These are phyloP conservation scores for Neolecta irregularis DNA, from an alignment of 1,139 yeast species.

Conservation along the genomic window DNA sequence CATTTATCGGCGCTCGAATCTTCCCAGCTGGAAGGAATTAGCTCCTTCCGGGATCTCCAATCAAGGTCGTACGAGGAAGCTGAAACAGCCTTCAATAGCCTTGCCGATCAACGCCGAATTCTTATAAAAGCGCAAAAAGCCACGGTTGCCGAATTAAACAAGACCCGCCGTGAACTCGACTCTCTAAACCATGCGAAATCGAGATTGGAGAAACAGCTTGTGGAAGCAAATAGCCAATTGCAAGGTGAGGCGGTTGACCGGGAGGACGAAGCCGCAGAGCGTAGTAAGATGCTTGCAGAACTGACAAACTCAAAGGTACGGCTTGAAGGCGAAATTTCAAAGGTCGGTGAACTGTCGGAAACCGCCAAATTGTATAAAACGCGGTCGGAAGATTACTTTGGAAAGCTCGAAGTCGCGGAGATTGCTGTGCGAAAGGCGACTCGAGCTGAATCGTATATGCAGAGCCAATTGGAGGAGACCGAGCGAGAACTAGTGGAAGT, in stretches of 20 bases:
- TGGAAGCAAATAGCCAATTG: constrained; percentile 1
- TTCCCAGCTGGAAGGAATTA: constrained; percentile 8
- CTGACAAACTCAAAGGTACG: constrained; percentile 27
- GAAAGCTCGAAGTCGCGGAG: constrained; percentile 67
- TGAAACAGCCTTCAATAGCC: constrained; percentile 8
- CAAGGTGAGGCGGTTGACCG: constrained; percentile 4
- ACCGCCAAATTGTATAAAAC: constrained; percentile 48
- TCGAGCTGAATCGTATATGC: constrained; percentile 44
- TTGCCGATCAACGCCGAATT: constrained; percentile 8
- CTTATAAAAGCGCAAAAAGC: constrained; percentile 8
- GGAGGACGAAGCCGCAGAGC: not conserved
- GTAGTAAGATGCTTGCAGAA: constrained; percentile 8
- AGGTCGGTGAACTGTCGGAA: constrained; percentile 37
- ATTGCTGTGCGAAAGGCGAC: constrained; percentile 47
- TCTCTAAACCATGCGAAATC: constrained; percentile 1
- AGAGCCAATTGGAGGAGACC: constrained; percentile 41
- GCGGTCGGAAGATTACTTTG: constrained; percentile 61
- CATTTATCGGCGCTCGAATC: constrained; percentile 10
- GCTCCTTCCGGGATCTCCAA: constrained; percentile 8
- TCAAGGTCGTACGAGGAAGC: constrained; percentile 10
- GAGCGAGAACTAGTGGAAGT: constrained; percentile 45
- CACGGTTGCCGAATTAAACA: constrained; percentile 6
- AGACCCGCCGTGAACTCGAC: constrained; percentile 6
- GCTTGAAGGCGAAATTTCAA: constrained; percentile 38
- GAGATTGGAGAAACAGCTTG: constrained; percentile 4